These are phyloP conservation scores for Candida anutae DNA, from an alignment of 1,139 yeast genomes.

Conservation along the genomic window DNA sequence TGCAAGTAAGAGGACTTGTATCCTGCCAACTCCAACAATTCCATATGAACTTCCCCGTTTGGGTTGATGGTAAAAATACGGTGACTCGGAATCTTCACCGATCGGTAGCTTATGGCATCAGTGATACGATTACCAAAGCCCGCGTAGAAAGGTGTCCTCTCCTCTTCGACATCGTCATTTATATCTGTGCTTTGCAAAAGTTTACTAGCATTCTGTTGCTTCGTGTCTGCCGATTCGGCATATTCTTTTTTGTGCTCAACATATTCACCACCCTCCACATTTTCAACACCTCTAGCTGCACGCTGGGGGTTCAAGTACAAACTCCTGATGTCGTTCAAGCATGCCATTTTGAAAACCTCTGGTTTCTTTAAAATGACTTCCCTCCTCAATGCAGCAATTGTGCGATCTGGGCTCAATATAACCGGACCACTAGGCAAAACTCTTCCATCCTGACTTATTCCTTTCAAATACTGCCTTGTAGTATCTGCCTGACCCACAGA, in stretches of 20 bases:
- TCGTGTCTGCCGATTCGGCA: neutral
- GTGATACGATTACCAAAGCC: conserved; percentile 97
- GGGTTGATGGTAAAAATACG: conserved; percentile 94
- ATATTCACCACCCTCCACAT: conserved; percentile 4
- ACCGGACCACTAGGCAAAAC: conserved; percentile 89
- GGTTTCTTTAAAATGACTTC: conserved; percentile 94
- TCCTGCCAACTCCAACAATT: conserved; percentile 88
- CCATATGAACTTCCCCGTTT: conserved; percentile 97
- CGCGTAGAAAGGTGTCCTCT: conserved; percentile 80
- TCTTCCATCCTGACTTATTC: conserved; percentile 69
- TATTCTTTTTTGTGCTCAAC: neutral
- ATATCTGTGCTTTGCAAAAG: conserved; percentile 1
- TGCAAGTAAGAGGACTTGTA: conserved; percentile 80
- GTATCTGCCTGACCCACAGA: conserved; percentile 95
- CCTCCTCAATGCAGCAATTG: conserved; percentile 87
- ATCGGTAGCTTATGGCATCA: conserved; percentile 91
- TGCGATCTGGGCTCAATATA: conserved; percentile 89
- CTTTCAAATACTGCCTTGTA: conserved; percentile 75
- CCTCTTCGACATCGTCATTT: conserved; percentile 9
- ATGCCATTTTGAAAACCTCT: conserved; percentile 96
- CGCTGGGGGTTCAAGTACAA: conserved; percentile 35
- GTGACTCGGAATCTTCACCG: conserved; percentile 91
- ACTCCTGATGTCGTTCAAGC: conserved; percentile 77
- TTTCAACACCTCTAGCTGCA: neutral
- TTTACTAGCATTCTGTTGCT: neutral